phyloP scores from a whole-genome alignment of 164 flowering plant genomes.

The Tetrastigma voinierianum region DNA sequence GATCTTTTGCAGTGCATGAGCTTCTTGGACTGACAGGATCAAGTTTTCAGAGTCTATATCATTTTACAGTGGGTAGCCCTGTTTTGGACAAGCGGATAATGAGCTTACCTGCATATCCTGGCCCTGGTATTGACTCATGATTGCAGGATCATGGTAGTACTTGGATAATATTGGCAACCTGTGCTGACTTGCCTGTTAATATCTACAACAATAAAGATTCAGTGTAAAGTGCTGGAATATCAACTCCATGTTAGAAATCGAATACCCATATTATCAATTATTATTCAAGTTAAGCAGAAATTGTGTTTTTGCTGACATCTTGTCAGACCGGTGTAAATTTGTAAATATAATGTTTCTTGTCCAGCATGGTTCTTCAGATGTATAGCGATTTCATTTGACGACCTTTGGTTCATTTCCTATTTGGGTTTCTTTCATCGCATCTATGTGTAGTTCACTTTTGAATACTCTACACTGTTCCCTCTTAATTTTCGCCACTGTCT shows the following conservation, averaged over 20 bases:
- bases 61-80: conserved; percentile 89
- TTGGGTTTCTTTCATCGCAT: too few relatives aligned
- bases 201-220: not conserved
- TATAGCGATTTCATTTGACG: too few relatives aligned
- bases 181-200: not conserved
- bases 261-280: not conserved
- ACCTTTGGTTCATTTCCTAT: too few relatives aligned
- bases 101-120: conserved; percentile 98
- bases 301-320: not conserved
- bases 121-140: conserved; percentile 73
- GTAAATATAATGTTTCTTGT: not conserved
- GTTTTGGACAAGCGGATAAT: conserved; percentile 87
- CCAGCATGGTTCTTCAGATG: too few relatives aligned
- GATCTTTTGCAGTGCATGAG: conserved; percentile 67
- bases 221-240: not conserved
- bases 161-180: not conserved
- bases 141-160: not conserved
- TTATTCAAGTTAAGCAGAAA: not conserved
- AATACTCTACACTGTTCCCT: too few relatives aligned
- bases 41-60: conserved; percentile 84
- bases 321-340: not conserved
- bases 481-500: too few relatives aligned
- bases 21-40: conserved; percentile 70
- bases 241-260: not conserved
- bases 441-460: too few relatives aligned